Base-by-base conservation (phyloP, 768 basidiomycete species). In the Scleroderma citrinum region DNA sequence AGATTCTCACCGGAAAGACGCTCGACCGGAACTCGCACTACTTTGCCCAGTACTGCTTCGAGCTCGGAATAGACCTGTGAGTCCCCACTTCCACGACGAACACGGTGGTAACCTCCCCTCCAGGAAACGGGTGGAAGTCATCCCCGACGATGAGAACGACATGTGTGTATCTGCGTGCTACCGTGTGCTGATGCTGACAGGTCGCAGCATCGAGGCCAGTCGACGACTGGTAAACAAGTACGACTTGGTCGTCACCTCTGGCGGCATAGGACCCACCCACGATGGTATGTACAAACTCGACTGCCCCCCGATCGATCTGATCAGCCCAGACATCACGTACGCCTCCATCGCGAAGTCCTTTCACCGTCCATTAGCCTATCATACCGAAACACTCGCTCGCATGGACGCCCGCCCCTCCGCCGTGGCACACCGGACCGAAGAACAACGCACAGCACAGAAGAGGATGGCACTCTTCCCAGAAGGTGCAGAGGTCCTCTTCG, bases 381-480 rank as follows among this genome's bases (percentile, higher is more conserved):
- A 96, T 65, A 57, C 77, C 5, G 93, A 95, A 57, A 92, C 90
- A 0, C 73, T 91, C 12, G 58, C 69, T 3, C 80, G 92, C 5
- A 87, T 95, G 83, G 71, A 65, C 29, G n/a, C n/a, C n/a, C n/a
- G n/a, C n/a, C n/a, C n/a, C n/a, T n/a, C n/a, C n/a, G n/a, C n/a
- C n/a, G n/a, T n/a, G n/a, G 63, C 70, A 16, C 71, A 76, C 19
- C 88, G 88, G 65, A 87, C 77, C 7, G 74, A 80, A 5, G 84
- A 91, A 56, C 92, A 96, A 60, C 73, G 72, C 30, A 75, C 74
- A 3, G 93, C 93, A 1, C 80, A 87, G 20, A 74, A 82, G 55
- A 75, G 92, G 43, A 98, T 98, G 94, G 94, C 92, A 0, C 68
- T 92, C 32, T 92, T 98, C 61, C 94, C 94, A 0, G 75, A 78